Base-by-base conservation (phyloP, 2,329 filamentous ascomycete genomes). In the Beauveria varroae region DNA sequence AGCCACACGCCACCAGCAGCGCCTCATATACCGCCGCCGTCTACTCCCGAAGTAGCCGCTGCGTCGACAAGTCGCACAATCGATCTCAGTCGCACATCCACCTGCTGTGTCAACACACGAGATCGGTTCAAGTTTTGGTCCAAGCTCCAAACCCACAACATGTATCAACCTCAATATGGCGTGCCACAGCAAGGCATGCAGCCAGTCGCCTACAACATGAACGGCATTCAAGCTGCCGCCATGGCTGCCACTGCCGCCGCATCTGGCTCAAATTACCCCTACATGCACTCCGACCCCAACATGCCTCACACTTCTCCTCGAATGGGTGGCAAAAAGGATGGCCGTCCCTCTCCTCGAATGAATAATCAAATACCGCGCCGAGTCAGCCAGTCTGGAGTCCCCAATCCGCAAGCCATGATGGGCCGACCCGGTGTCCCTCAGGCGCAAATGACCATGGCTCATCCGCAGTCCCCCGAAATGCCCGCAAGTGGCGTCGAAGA, bases 241-340 rank as follows among this genome's bases (percentile, higher is more conserved):
- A 95, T 96, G 90, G 93, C 89, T 50, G 85, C 89, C 24, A 96
- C 93, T 1, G 93, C 93, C 20, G 93, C 93, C 1, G 93, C 93
- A 12, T 93, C 92, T 6, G 93, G 93, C 46, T 88, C 91, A 63
- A 85, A 79, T 64, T 89, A 89, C 67, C 88, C 89, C 64, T 87
- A 88, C 66, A 85, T 92, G 76, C 78, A 87, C 56, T 86, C 89
- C 60, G 89, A 93, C 69, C 81, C 84, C 22, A 86, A 81, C 77
- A 81, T 81, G 76, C 81, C 74, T 74, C 88, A 83, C 74, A 88
- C 86, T 24, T 96, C 91, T 3, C 91, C 92, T 53, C 85, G 91
- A 65, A 86, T 95, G 82, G 78, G 80, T n/a, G 84, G 83, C 18
- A 90, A 91, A 68, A 75, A 78, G 61, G 86, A 90, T 65, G 84